Evolutionary conservation across 139 green algal genomes (phyloP), one percentile per base, ranked within the genome.

Genomic region (Chlorella vulgaris): DNA sequence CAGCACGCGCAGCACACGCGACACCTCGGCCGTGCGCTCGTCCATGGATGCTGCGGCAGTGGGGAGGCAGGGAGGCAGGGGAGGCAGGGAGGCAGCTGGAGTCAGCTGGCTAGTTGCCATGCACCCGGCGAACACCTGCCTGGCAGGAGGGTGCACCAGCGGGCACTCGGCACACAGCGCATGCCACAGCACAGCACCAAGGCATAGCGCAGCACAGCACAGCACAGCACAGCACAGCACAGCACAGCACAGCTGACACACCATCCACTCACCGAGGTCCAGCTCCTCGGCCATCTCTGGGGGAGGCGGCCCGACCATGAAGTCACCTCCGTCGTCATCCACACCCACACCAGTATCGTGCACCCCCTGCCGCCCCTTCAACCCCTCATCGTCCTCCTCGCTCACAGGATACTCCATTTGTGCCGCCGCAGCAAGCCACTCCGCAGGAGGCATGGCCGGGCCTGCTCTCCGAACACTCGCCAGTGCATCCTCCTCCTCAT

Each of bases 251-350:
- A n/a, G n/a, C n/a, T n/a, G n/a, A n/a, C n/a, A n/a, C n/a, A n/a
- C n/a, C n/a, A n/a, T n/a, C n/a, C n/a, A 5, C 38, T 66, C 76
- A 69, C 79, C 86, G 26, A 47, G 81, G 24, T 91, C 90, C 39
- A 84, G 67, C 82, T 94, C 92, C 39, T 87, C 83, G 5, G 86
- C 55, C 58, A 93, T 51, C n/a, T 94, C 93, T 62, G 91, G 92
- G 7, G 93, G 92, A 36, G 86, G 76, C 1, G 92, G 92, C 4
- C 91, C 93, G 28, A 95, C 85, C 71, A 96, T 13, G 7, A 85
- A 43, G 15, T 85, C 86, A 19, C 81, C 86, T 18, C 81, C 86
- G n/a, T 83, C 87, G 24, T 76, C 88, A 18, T 62, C 38, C 15
- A 18, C 80, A 7, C 33, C n/a, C 29, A 35, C 33, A 31, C 15